Evolutionary conservation across 352 stramenopile species (phyloP).

Genomic region (Globisporangium irregulare): DNA sequence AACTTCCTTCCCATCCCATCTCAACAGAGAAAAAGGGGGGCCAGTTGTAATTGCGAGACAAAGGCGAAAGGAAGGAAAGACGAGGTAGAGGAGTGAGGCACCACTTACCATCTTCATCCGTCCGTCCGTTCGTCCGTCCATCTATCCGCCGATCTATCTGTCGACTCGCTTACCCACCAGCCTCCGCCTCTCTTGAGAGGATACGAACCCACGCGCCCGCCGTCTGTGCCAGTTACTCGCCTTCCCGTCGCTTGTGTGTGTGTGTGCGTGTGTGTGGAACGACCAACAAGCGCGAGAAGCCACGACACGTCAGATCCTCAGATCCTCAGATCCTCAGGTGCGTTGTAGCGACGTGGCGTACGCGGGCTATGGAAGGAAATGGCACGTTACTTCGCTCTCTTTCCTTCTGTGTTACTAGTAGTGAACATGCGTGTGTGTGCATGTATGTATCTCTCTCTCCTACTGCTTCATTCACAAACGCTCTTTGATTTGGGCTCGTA

Average conservation of each 20-base stretch:
- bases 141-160: background rate
- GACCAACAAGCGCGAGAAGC: background rate
- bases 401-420: background rate
- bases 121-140: background rate
- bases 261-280: background rate
- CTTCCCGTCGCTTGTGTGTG: background rate
- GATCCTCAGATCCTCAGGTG: background rate
- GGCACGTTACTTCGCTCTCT: background rate
- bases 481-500: background rate
- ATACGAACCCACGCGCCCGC: background rate
- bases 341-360: background rate
- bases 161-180: background rate
- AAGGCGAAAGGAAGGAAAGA: background rate
- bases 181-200: background rate
- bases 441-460: background rate
- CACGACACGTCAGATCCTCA: background rate
- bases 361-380: background rate
- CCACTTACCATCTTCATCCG: background rate
- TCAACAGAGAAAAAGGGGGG: background rate
- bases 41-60: background rate
- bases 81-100: background rate
- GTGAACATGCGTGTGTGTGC: background rate
- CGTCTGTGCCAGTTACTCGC: background rate
- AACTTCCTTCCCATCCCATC: background rate
- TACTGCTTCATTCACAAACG: background rate